Evolutionary conservation across 257 asterid genomes (phyloP), one percentile per base, ranked within the genome.

Genomic region (Salvia miltiorrhiza): DNA sequence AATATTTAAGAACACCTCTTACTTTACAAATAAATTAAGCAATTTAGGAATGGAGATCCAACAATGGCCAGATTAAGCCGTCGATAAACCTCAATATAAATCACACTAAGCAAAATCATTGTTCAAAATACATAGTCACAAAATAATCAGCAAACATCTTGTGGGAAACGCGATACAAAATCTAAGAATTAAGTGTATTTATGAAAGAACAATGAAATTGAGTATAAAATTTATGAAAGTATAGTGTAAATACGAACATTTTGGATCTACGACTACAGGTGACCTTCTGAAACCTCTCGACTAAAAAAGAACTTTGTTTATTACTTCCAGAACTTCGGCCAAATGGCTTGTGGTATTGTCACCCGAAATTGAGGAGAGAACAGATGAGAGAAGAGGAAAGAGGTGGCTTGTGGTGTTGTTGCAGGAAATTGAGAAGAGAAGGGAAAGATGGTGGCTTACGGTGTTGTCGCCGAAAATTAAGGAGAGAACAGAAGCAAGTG

Each of bases 21-120:
- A n/a, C n/a, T n/a, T n/a, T n/a, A n/a, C n/a, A n/a, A n/a, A n/a
- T n/a, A n/a, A n/a, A n/a, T n/a, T n/a, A n/a, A n/a, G n/a, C n/a
- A n/a, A n/a, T n/a, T n/a, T n/a, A n/a, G n/a, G n/a, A n/a, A n/a
- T n/a, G n/a, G 95, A 79, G 99, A 89, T 76, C 98, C 97, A 71
- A 91, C 92, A 69, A 94, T 86, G 45, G 87, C 86, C 81, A 94
- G 87, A 73, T 91, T 89, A 69, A 91, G 95, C 75, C 97, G 84
- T 78, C 79, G 92, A 68, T 97, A 94, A 72, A 94, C 99, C 85
- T 94, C 99, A 74, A 94, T 94, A 40, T 94, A 91, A 61, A 91
- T 87, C 74, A 91, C 90, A 52, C 97, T 89, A 62, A 94, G 89
- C 90, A 94, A 82, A 80, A 94, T 91, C 70, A 92, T 96, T 94